These are phyloP conservation scores for Trichoderma endophyticum DNA, from an alignment of 2,329 filamentous ascomycete genomes.

Conservation along the genomic window DNA sequence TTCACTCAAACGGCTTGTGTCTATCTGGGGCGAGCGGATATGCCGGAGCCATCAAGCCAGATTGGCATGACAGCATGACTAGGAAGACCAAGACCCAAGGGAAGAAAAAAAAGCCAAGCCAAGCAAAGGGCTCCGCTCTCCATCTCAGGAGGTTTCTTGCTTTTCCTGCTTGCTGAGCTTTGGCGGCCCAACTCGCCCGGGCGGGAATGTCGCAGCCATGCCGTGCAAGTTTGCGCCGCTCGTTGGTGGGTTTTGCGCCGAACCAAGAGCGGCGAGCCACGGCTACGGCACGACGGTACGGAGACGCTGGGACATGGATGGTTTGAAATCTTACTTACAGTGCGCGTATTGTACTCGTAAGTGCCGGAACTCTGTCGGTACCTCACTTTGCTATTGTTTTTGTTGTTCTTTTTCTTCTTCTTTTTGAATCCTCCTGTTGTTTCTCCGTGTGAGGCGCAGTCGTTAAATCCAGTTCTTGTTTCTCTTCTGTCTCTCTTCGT, in stretches of 20 bases:
- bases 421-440: neutral
- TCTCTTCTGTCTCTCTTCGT: neutral
- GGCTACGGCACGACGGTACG: constrained; percentile 8
- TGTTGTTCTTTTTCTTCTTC: too few relatives aligned
- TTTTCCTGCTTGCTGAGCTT: neutral
- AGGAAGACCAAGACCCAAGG: constrained; percentile 5
- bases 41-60: constrained; percentile 15
- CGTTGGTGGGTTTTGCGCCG: constrained; percentile 4
- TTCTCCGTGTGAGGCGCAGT: neutral
- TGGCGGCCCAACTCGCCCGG: constrained; percentile 8
- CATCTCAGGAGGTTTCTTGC: neutral
- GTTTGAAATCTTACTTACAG: constrained; percentile 8
- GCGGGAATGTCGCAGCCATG: constrained; percentile 9
- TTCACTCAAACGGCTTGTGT: neutral
- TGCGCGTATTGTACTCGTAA: neutral
- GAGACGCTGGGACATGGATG: neutral
- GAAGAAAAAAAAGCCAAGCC: constrained; percentile 13
- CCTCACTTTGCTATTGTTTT: neutral
- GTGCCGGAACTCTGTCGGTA: neutral
- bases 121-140: constrained; percentile 7
- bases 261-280: constrained; percentile 5
- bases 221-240: constrained; percentile 2
- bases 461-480: neutral
- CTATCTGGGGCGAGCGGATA: constrained; percentile 12
- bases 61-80: constrained; percentile 20